Evolutionary conservation across 495 filamentous ascomycete species (phyloP).

Genomic region (Penicillium samsonianum): DNA sequence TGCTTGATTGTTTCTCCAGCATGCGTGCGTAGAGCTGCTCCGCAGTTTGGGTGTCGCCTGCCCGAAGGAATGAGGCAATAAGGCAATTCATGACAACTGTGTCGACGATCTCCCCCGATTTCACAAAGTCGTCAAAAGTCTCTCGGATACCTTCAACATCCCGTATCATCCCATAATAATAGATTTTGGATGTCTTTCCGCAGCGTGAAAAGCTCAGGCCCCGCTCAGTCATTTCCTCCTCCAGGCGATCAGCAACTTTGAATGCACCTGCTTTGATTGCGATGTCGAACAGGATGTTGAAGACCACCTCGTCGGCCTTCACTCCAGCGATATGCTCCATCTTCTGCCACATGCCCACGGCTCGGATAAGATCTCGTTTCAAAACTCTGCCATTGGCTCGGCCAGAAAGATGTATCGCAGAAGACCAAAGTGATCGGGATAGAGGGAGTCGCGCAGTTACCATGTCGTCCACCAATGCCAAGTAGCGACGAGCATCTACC

Average conservation of each 20-base stretch:
- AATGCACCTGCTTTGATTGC: constrained; percentile 84
- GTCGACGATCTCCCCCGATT: constrained; percentile 83
- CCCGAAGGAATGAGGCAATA: constrained; percentile 72
- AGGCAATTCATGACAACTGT: constrained; percentile 84
- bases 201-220: constrained; percentile 66
- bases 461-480: constrained; percentile 82
- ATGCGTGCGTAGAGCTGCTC: constrained; percentile 80
- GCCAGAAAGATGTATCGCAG: constrained; percentile 74
- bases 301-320: constrained; percentile 68
- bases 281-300: constrained; percentile 88
- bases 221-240: constrained; percentile 75
- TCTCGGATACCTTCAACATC: constrained; percentile 68
- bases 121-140: constrained; percentile 74
- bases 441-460: constrained; percentile 64
- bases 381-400: constrained; percentile 65
- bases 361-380: constrained; percentile 64
- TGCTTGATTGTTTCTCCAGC: constrained; percentile 50
- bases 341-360: constrained; percentile 80
- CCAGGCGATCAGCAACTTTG: constrained; percentile 76
- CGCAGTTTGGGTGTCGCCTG: constrained; percentile 69
- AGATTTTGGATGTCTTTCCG: constrained; percentile 78
- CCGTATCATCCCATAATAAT: constrained; percentile 69
- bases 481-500: constrained; percentile 65
- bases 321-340: constrained; percentile 77
- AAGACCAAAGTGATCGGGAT: constrained; percentile 72